These are phyloP conservation scores for Chalaropsis thielavioides DNA, from an alignment of 2,329 filamentous ascomycete species.

Conservation along the genomic window DNA sequence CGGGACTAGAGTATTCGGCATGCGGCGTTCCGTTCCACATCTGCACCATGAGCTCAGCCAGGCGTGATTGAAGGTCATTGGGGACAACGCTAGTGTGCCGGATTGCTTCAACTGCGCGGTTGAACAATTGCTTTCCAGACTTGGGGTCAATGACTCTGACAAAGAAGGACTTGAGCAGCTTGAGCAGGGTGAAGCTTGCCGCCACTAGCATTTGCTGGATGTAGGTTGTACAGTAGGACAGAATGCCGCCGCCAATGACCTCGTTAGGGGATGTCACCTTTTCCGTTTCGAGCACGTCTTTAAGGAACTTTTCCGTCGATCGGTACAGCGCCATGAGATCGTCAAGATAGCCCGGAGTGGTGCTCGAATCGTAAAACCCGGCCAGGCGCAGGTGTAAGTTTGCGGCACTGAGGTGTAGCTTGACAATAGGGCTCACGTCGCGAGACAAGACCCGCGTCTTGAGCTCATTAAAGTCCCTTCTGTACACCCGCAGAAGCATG, in stretches of 20 bases:
- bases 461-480: constrained; percentile 49
- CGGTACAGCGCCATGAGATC: constrained; percentile 65
- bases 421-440: constrained; percentile 42
- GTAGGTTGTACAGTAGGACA: constrained; percentile 58
- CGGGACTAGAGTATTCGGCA: constrained; percentile 33
- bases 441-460: constrained; percentile 46
- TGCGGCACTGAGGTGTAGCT: constrained; percentile 57
- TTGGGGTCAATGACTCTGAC: constrained; percentile 55
- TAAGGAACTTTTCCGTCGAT: constrained; percentile 54
- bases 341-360: constrained; percentile 54
- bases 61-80: constrained; percentile 65
- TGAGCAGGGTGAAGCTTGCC: constrained; percentile 61
- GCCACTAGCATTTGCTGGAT: constrained; percentile 78
- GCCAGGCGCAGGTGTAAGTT: constrained; percentile 62
- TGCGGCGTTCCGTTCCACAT: constrained; percentile 60
- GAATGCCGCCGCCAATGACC: constrained; percentile 36
- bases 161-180: constrained; percentile 65
- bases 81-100: constrained; percentile 58
- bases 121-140: constrained; percentile 53
- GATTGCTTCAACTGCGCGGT: constrained; percentile 54
- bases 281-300: constrained; percentile 44
- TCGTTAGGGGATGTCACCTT: constrained; percentile 34
- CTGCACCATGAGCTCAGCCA: constrained; percentile 75
- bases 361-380: constrained; percentile 67
- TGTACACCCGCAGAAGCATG: constrained; percentile 51